phyloP scores from a whole-genome alignment of 768 basidiomycete species.

The Lepiota venenata region DNA sequence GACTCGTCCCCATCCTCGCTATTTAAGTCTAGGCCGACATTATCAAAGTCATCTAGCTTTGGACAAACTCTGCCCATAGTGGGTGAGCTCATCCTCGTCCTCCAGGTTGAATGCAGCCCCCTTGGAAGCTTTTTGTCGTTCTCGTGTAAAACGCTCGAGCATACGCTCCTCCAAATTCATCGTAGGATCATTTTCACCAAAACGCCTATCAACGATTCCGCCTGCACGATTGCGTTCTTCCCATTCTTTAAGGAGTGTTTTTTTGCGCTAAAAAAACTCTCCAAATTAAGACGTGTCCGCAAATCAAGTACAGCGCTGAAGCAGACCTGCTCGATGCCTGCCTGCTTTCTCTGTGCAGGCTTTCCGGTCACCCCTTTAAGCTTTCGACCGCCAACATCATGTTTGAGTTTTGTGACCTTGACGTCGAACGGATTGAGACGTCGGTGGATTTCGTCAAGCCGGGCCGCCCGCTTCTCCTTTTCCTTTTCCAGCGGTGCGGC shows the following conservation, averaged over 20 bases:
- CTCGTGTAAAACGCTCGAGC: slow-evolving; percentile 92
- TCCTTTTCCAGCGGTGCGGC: slow-evolving; percentile 59
- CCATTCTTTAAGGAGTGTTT: slow-evolving; percentile 85
- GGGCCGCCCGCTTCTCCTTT: slow-evolving; percentile 77
- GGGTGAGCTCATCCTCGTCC: slow-evolving; percentile 87
- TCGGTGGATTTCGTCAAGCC: slow-evolving; percentile 79
- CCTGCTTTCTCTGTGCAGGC: slow-evolving; percentile 87
- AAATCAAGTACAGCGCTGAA: not conserved
- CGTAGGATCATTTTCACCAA: slow-evolving; percentile 91
- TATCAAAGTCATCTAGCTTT: slow-evolving; percentile 83
- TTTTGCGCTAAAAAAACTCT: slow-evolving; percentile 60
- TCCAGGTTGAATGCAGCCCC: slow-evolving; percentile 85
- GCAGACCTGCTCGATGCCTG: slow-evolving; percentile 83
- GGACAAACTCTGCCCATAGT: slow-evolving; percentile 87
- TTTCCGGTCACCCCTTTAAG: slow-evolving; percentile 79
- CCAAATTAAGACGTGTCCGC: slow-evolving; percentile 1
- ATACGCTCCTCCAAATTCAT: slow-evolving; percentile 97
- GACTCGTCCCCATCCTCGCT: slow-evolving; percentile 56
- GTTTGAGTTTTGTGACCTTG: slow-evolving; percentile 88
- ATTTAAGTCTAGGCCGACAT: slow-evolving; percentile 55
- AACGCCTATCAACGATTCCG: slow-evolving; percentile 89
- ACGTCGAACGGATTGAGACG: slow-evolving; percentile 93
- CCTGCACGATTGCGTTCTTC: slow-evolving; percentile 79
- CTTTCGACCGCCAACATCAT: slow-evolving; percentile 87
- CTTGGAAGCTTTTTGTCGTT: slow-evolving; percentile 78